Percentiles rank a stretch among this genome's conserved stretches.
These are phyloP conservation scores for Cryptosporidium canis DNA, from an alignment of 169 alveolate genomes.

Conservation along the genomic window DNA sequence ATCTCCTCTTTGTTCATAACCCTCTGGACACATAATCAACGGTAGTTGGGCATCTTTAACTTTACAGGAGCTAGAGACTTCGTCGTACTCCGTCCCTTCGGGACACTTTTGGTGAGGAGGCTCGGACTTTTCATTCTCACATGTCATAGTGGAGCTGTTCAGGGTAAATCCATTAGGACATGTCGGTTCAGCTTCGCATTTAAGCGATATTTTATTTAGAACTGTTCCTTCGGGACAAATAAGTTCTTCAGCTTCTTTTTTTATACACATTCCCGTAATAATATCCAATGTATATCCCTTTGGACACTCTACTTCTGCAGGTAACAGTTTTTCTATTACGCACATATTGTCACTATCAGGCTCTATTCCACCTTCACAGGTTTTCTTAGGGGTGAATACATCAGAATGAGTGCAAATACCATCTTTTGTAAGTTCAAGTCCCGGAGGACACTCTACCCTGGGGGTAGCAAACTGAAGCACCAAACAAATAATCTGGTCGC, in stretches of 20 bases:
- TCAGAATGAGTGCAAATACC: slow-evolving; percentile 38
- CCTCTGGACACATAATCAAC: slow-evolving; percentile 70
- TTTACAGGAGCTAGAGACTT: slow-evolving; percentile 38
- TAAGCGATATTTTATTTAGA: slow-evolving; percentile 17
- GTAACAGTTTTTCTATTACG: slow-evolving; percentile 44
- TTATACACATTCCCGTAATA: slow-evolving; percentile 59
- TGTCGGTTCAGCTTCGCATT: slow-evolving; percentile 56
- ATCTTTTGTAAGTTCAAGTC: slow-evolving; percentile 15
- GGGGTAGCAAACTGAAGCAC: slow-evolving; percentile 34
- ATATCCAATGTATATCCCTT: slow-evolving; percentile 47
- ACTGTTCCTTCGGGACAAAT: slow-evolving; percentile 59
- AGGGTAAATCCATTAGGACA: slow-evolving; percentile 27
- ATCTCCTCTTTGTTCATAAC: slow-evolving; percentile 61
- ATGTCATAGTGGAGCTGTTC: slow-evolving; percentile 42
- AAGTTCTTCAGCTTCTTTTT: slow-evolving; percentile 35
- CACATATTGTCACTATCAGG: slow-evolving; percentile 71
- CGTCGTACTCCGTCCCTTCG: slow-evolving; percentile 62
- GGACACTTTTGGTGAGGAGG: slow-evolving; percentile 71
- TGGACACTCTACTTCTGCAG: slow-evolving; percentile 72
- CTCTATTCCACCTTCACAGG: slow-evolving; percentile 73
- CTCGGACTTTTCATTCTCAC: slow-evolving; percentile 32
- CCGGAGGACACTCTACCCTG: slow-evolving; percentile 49
- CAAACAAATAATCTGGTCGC: slow-evolving; percentile 55
- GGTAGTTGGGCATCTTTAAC: slow-evolving; percentile 65
- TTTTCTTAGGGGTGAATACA: slow-evolving; percentile 39